Conservation (phyloP, 352 stramenopile species). For the Sclerospora graminicola region DNA sequence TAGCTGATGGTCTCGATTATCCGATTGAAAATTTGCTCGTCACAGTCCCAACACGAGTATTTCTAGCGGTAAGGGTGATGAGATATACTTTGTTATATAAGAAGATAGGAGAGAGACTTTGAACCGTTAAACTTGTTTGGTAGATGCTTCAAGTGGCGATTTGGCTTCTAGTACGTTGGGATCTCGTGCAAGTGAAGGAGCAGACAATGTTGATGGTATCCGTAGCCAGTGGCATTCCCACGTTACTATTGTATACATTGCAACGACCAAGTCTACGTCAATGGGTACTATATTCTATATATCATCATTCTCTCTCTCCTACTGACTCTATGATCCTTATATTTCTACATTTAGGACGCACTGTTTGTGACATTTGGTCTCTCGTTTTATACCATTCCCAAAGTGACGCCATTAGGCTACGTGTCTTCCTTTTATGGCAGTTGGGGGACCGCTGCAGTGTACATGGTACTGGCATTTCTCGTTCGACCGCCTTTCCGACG, state of each 20-base stretch:
- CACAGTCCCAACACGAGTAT: slow-evolving; percentile 53
- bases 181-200: slow-evolving; percentile 55
- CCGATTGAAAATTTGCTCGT: slow-evolving; percentile 56
- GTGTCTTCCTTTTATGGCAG: slow-evolving; percentile 64
- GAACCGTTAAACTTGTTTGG: background rate
- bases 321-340: background rate
- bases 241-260: slow-evolving; percentile 52
- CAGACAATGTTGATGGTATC: slow-evolving; percentile 65
- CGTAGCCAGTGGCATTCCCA: slow-evolving; percentile 60
- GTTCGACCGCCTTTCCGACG: slow-evolving; percentile 31
- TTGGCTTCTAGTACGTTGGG: slow-evolving; percentile 66
- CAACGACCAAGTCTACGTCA: no score
- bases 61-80: slow-evolving; percentile 34
- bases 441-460: slow-evolving; percentile 49
- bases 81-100: background rate
- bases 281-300: slow-evolving; percentile 39
- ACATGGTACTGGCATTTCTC: slow-evolving; percentile 41
- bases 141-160: slow-evolving; percentile 66
- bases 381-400: slow-evolving; percentile 81
- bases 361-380: slow-evolving; percentile 77
- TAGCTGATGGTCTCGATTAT: slow-evolving; percentile 63
- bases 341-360: slow-evolving; percentile 51
- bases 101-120: slow-evolving; percentile 1
- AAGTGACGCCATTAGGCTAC: slow-evolving; percentile 74
- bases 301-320: background rate